Conservation (phyloP, 306 rosid species). For the Vigna unguiculata region DNA sequence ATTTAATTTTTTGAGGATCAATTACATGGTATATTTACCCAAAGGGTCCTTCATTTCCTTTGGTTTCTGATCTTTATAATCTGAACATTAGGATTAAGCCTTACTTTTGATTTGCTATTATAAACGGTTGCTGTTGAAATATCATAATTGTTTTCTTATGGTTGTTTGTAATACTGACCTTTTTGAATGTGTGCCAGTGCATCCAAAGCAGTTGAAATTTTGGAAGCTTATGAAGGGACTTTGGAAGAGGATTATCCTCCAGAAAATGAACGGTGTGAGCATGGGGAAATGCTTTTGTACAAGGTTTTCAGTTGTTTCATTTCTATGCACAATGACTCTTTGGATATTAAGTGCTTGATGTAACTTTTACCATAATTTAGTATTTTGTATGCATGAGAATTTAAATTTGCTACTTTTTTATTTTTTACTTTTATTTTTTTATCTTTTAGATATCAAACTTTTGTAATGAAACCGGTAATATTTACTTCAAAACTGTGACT, state of each 20-base stretch:
- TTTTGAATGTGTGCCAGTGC: slow-evolving; percentile 58
- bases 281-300: slow-evolving; percentile 96
- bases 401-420: slow-evolving; percentile 3
- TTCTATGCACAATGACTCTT: slow-evolving; percentile 30
- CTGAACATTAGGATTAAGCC: slow-evolving; percentile 24
- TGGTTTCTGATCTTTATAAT: slow-evolving; percentile 6
- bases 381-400: neutral
- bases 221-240: slow-evolving; percentile 99
- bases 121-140: slow-evolving; percentile 25
- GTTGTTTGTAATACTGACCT: slow-evolving; percentile 32
- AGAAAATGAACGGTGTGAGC: slow-evolving; percentile 95
- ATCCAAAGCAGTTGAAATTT: slow-evolving; percentile 91
- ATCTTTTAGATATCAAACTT: neutral
- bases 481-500: slow-evolving; percentile 12
- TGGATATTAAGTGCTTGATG: slow-evolving; percentile 19
- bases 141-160: slow-evolving; percentile 13
- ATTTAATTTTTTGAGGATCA: neutral
- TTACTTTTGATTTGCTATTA: slow-evolving; percentile 3
- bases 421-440: too few relatives aligned
- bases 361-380: slow-evolving; percentile 16
- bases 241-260: slow-evolving; percentile 97
- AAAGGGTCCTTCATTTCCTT: slow-evolving; percentile 22
- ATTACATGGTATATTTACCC: slow-evolving; percentile 12
- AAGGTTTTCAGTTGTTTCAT: slow-evolving; percentile 68
- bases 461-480: neutral